These are phyloP conservation scores for Jaltomata sinuosa DNA, from an alignment of 257 asterid genomes.

Conservation along the genomic window DNA sequence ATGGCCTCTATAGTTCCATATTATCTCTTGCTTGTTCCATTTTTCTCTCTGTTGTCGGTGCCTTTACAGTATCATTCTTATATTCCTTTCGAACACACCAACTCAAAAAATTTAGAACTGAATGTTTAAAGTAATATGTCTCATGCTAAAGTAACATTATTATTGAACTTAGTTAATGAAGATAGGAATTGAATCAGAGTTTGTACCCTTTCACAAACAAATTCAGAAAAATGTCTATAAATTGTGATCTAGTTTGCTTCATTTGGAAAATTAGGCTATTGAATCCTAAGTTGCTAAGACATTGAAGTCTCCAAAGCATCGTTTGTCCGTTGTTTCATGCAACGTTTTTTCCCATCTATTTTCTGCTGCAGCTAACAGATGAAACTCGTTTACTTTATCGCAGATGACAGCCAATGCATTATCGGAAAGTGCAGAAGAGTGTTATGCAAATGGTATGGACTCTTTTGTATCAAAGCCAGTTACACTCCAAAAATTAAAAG, in stretches of 20 bases:
- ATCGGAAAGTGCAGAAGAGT: conserved; percentile 86
- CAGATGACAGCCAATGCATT: conserved; percentile 95
- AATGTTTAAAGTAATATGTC: neutral
- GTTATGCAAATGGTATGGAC: conserved; percentile 89
- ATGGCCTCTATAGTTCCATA: neutral
- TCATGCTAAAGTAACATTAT: neutral
- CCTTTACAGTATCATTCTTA: neutral
- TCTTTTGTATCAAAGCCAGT: conserved; percentile 86
- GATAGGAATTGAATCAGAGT: neutral
- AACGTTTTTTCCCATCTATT: neutral
- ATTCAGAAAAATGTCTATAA: neutral
- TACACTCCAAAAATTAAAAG: conserved; percentile 61
- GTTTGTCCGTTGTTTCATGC: neutral
- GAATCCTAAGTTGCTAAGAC: neutral
- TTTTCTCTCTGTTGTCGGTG: neutral
- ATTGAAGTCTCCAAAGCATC: neutral
- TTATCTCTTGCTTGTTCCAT: neutral
- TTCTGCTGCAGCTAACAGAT: neutral
- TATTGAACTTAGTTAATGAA: neutral
- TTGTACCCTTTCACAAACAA: neutral
- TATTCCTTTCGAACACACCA: neutral
- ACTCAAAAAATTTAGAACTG: neutral
- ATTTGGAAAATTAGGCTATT: neutral
- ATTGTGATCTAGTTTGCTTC: neutral
- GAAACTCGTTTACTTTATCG: neutral